phyloP scores from a whole-genome alignment of 2,329 filamentous ascomycete genomes.

The Polytolypa hystricis region DNA sequence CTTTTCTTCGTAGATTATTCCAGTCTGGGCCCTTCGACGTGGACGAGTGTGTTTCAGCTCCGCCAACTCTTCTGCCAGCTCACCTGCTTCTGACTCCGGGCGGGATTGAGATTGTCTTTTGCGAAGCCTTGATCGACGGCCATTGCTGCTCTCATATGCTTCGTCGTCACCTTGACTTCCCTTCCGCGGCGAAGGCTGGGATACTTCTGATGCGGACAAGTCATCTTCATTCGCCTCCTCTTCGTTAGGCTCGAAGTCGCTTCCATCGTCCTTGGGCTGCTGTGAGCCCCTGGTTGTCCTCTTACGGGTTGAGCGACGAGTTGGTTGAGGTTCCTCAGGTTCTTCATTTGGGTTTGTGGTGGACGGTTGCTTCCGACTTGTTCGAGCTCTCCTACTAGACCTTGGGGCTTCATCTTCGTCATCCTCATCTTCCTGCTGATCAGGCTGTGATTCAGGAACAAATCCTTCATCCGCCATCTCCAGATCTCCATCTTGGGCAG shows the following conservation, averaged over 20 bases:
- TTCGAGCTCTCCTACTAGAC: slow-evolving; percentile 29
- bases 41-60: slow-evolving; percentile 39
- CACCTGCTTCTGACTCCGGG: slow-evolving; percentile 41
- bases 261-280: slow-evolving; percentile 44
- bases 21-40: slow-evolving; percentile 25
- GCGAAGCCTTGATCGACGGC: slow-evolving; percentile 42
- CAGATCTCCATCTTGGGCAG: slow-evolving; percentile 21
- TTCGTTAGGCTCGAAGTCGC: slow-evolving; percentile 50
- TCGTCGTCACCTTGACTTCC: slow-evolving; percentile 32
- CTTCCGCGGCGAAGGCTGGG: slow-evolving; percentile 34
- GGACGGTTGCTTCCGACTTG: slow-evolving; percentile 16
- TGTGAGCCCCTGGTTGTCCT: slow-evolving; percentile 32
- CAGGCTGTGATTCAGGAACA: slow-evolving; percentile 31
- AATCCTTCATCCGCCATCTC: slow-evolving; percentile 28
- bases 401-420: slow-evolving; percentile 44
- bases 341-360: slow-evolving; percentile 19
- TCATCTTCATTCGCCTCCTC: slow-evolving; percentile 42
- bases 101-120: slow-evolving; percentile 38
- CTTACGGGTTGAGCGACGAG: slow-evolving; percentile 30
- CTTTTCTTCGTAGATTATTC: slow-evolving; percentile 30
- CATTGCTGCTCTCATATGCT: slow-evolving; percentile 36
- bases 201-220: slow-evolving; percentile 40
- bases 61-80: slow-evolving; percentile 48
- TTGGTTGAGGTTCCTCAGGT: slow-evolving; percentile 22
- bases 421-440: slow-evolving; percentile 43